Evolutionary conservation across 225 moss, liverwort and hornwort species (phyloP).

Genomic region (Rhytidiadelphus loreus): DNA sequence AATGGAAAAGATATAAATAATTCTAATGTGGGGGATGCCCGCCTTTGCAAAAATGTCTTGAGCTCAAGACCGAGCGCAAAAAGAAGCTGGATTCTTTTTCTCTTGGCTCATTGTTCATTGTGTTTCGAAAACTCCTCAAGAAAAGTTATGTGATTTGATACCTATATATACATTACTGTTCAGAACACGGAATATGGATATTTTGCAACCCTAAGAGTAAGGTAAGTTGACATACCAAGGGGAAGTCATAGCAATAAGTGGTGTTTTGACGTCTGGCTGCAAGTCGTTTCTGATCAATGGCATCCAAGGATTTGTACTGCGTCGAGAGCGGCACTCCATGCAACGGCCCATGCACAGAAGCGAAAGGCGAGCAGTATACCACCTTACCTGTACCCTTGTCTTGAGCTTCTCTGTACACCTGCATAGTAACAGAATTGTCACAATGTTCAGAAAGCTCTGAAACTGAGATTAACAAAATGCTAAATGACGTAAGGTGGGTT

Average conservation of each 20-base stretch:
- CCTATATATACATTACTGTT: not conserved
- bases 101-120: not conserved
- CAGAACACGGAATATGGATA: not conserved
- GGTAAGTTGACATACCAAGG: slow-evolving; percentile 32
- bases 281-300: slow-evolving; percentile 69
- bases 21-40: not conserved
- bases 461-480: not conserved
- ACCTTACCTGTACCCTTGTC: slow-evolving; percentile 45
- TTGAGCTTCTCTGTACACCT: slow-evolving; percentile 92
- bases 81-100: not conserved
- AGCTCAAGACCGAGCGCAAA: not conserved
- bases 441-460: not conserved
- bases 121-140: not conserved
- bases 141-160: not conserved
- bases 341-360: slow-evolving; percentile 31
- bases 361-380: slow-evolving; percentile 60
- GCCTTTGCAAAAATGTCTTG: not conserved
- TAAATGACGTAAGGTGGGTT: not conserved
- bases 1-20: not conserved
- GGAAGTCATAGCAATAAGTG: slow-evolving; percentile 91
- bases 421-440: not conserved
- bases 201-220: not conserved
- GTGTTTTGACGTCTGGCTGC: slow-evolving; percentile 74
- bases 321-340: slow-evolving; percentile 60
- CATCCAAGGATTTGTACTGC: slow-evolving; percentile 67